Percentiles rank a stretch among this genome's conserved stretches.
Conservation (phyloP, 2,329 filamentous ascomycete genomes). For the Rutstroemia sp. region DNA sequence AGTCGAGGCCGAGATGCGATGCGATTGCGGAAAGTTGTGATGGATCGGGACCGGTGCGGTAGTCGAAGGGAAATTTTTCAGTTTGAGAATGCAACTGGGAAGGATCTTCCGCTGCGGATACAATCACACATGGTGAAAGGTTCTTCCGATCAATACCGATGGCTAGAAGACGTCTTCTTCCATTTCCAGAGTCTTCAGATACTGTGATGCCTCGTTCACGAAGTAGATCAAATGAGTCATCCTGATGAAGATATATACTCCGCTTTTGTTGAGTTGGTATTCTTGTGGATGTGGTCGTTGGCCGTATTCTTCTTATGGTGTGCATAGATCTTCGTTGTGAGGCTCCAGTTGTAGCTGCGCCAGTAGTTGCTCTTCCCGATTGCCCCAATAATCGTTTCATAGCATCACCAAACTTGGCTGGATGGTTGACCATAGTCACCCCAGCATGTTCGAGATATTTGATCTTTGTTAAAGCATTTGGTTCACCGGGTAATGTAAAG, state of each 20-base stretch:
- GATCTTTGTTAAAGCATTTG: constrained; percentile 57
- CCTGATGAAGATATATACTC: constrained; percentile 46
- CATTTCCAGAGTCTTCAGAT: constrained; percentile 28
- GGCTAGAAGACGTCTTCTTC: constrained; percentile 45
- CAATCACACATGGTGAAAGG: constrained; percentile 56
- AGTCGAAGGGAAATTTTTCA: constrained; percentile 55
- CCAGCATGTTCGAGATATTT: constrained; percentile 58
- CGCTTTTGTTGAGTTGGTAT: constrained; percentile 35
- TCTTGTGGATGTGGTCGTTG: constrained; percentile 1
- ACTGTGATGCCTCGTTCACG: constrained; percentile 41
- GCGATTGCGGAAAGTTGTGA: constrained; percentile 36
- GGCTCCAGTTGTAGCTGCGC: constrained; percentile 26
- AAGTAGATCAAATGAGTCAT: constrained; percentile 49
- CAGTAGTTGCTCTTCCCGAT: constrained; percentile 33
- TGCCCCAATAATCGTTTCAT: constrained; percentile 53
- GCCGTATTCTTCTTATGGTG: constrained; percentile 32
- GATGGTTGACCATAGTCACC: constrained; percentile 66
- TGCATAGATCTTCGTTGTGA: constrained; percentile 47
- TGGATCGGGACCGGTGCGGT: constrained; percentile 39
- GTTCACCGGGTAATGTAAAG: constrained; percentile 60
- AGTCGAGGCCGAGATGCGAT: constrained; percentile 43
- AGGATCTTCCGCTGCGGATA: constrained; percentile 39
- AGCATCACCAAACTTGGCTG: constrained; percentile 63
- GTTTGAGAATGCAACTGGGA: constrained; percentile 36
- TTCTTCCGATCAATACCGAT: constrained; percentile 58